Evolutionary conservation across 371 early-diverging fungal species (phyloP), one percentile per base, ranked within the genome.

Genomic region (Mortierella sp.): DNA sequence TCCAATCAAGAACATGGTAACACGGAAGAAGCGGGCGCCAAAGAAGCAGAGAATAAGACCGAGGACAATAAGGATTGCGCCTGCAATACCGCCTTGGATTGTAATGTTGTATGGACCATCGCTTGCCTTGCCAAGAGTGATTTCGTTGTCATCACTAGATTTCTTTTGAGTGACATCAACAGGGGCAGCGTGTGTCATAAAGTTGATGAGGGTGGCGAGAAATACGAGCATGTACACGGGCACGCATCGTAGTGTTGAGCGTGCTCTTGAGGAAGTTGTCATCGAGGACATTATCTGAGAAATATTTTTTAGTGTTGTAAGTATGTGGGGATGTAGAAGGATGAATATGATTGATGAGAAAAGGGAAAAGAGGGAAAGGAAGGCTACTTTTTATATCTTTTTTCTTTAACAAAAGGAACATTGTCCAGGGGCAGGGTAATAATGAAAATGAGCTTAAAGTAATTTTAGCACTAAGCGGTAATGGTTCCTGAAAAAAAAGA

Each of bases 41-140:
- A 89, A 88, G 72, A 91, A 90, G 64, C 86, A 87, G 51, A 92
- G 86, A 55, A 91, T 53, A 12, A 93, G 53, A 1, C 94, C 95
- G 7, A 86, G 64, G 1, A 85, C 51, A 35, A 95, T 89, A 26
- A 93, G 71, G 28, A 90, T 70, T 10, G 92, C 87, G 6, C 89
- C 92, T 0, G 86, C 87, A 2, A 91, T 68, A 2, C 91, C 88
- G 7, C 86, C 87, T 68, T 90, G 88, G 19, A 89, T 86, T 15
- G 88, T 84, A 35, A 88, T 43, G 49, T 76, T 72, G 47, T 68
- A 72, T 22, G 75, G 79, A 9, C 79, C 76, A 13, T 66, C 45
- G 26, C 71, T 19, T 61, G 66, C 2, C 9, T 13, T 9, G 19
- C 45, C 15, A 17, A 3, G 45, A 15, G 3, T 45, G n/a, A 10